phyloP scores from a whole-genome alignment of 2,329 filamentous ascomycete species.

The Davidsoniella australis region DNA sequence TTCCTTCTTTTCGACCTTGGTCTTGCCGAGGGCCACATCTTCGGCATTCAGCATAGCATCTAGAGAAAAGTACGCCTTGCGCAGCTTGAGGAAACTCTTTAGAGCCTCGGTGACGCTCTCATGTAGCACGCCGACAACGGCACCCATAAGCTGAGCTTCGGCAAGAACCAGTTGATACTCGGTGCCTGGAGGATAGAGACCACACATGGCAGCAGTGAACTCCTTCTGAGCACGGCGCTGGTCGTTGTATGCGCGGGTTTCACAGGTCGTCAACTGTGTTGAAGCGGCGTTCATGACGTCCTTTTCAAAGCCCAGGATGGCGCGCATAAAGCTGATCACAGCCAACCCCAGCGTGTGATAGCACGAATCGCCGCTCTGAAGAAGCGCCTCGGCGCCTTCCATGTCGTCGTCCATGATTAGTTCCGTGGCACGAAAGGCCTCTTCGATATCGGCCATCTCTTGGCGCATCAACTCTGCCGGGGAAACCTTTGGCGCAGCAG shows the following conservation, averaged over 20 bases:
- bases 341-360: slow-evolving; percentile 76
- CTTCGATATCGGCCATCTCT: slow-evolving; percentile 37
- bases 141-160: slow-evolving; percentile 75
- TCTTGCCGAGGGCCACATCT: slow-evolving; percentile 26
- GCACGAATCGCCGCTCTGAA: slow-evolving; percentile 55
- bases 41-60: slow-evolving; percentile 66
- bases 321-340: slow-evolving; percentile 69
- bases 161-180: slow-evolving; percentile 77
- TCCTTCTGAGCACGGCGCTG: slow-evolving; percentile 59
- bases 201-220: slow-evolving; percentile 20
- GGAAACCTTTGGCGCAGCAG: not conserved
- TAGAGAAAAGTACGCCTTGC: slow-evolving; percentile 73
- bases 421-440: slow-evolving; percentile 46
- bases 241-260: slow-evolving; percentile 59
- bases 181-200: slow-evolving; percentile 62
- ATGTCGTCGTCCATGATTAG: slow-evolving; percentile 84
- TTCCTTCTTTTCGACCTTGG: slow-evolving; percentile 6
- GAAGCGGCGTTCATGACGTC: slow-evolving; percentile 74
- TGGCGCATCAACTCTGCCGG: slow-evolving; percentile 20
- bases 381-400: slow-evolving; percentile 57
- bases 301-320: slow-evolving; percentile 81
- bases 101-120: slow-evolving; percentile 85
- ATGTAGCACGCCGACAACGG: slow-evolving; percentile 75
- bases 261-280: slow-evolving; percentile 53
- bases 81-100: slow-evolving; percentile 80